Evolutionary conservation across 345 rosid genomes (phyloP), one percentile per base, ranked within the genome.

Genomic region (Zanthoxylum bungeanum): DNA sequence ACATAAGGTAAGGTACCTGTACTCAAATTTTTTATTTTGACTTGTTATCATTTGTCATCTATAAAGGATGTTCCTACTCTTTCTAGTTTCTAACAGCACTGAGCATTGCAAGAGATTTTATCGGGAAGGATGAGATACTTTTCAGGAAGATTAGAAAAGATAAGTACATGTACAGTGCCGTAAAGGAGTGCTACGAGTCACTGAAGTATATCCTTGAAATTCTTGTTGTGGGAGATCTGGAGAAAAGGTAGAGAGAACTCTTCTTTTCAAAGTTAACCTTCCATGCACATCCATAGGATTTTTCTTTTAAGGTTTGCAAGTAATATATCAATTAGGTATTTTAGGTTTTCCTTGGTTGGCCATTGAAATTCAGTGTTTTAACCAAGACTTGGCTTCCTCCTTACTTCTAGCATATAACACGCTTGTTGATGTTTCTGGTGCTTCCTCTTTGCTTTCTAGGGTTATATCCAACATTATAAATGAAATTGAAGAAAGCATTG

Each of bases 151-250:
- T 94, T 71, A 88, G 79, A 63, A 94, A 79, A 72, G 98, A 94
- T 76, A 85, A 86, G 82, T 89, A 87, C 85, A 94, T 94, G 98
- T 84, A 86, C 80, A 76, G 70, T 74, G 97, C 97, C 60, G 88
- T 89, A 50, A 90, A 76, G 78, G 98, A 94, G 80, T 86, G 97
- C 80, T 94, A 88, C 28, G 97, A 92, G 75, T 90, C 95, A 66
- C 71, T 92, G 78, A 90, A 88, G 86, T 78, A 81, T 87, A 87
- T 94, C 80, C 87, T 94, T 68, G 92, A 87, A 73, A 77, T 87
- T 82, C 97, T 94, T 77, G 81, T 92, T 65, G 82, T 89, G 25
- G 95, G 98, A 34, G 79, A 88, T 78, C 78, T 80, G 44, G 98
- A 94, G 81, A 92, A 92, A 81, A 86, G 87, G 98, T 91, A 84